phyloP scores from a whole-genome alignment of 2,329 filamentous ascomycete species.

The Calonectria multiphialidica region DNA sequence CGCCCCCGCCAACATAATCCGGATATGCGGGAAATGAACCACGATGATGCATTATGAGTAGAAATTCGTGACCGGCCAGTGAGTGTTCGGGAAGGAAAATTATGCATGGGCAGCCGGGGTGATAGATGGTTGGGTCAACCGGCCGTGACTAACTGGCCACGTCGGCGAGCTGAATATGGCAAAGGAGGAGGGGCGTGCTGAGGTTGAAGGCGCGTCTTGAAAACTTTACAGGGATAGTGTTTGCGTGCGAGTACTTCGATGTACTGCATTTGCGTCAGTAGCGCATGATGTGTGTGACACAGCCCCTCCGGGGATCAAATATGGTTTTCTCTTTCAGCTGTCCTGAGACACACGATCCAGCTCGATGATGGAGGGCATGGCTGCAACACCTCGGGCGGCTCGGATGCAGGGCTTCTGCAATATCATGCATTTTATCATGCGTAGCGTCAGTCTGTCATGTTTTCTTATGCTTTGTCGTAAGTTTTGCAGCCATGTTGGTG shows the following conservation, averaged over 20 bases:
- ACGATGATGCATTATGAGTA: constrained; percentile 11
- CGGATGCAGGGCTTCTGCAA: not conserved
- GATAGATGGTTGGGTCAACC: constrained; percentile 9
- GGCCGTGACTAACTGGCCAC: not conserved
- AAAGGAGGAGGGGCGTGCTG: constrained; percentile 23
- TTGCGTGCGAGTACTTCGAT: not conserved
- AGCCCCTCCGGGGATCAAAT: not conserved
- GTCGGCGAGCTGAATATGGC: constrained; percentile 35
- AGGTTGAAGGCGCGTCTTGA: not conserved
- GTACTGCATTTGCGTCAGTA: not conserved
- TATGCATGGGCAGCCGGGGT: not conserved
- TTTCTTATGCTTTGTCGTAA: not conserved
- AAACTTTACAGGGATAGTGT: not conserved
- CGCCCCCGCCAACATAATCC: not conserved
- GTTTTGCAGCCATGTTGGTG: not conserved
- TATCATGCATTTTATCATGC: not conserved
- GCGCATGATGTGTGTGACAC: not conserved
- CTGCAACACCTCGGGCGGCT: not conserved
- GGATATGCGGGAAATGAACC: constrained; percentile 9
- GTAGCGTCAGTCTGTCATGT: not conserved
- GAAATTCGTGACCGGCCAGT: not conserved
- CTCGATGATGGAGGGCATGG: not conserved
- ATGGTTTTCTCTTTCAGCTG: not conserved
- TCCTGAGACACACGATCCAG: not conserved
- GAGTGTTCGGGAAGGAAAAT: not conserved